Conservation (phyloP, 169 alveolate species). For the Babesia sp. region DNA sequence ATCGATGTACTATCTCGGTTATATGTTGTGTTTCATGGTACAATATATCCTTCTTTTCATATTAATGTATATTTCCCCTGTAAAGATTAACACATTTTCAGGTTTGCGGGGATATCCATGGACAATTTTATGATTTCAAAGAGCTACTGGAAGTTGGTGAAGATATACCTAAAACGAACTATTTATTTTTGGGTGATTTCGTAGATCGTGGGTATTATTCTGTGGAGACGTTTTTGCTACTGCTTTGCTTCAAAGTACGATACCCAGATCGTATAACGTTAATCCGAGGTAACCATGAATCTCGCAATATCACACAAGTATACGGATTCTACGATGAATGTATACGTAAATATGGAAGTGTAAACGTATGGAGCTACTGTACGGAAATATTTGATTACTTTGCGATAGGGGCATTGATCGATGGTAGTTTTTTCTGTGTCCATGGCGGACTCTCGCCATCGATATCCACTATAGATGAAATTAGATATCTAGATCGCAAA, state of each 20-base stretch:
- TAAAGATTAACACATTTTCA: no score
- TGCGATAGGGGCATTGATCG: conserved; percentile 95
- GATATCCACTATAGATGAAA: conserved; percentile 90
- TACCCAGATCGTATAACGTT: conserved; percentile 95
- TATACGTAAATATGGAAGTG: conserved; percentile 96
- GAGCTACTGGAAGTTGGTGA: conserved; percentile 89
- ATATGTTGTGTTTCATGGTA: no score
- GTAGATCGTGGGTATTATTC: conserved; percentile 99
- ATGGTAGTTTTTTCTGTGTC: conserved; percentile 94
- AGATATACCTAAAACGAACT: conserved; percentile 88
- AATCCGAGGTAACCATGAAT: conserved; percentile 98
- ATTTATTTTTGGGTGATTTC: conserved; percentile 98
- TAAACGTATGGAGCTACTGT: conserved; percentile 96
- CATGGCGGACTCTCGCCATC: conserved; percentile 99
- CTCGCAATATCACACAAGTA: conserved; percentile 96
- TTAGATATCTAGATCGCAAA: conserved; percentile 91
- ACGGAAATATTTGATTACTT: conserved; percentile 98
- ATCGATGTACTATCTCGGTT: no score
- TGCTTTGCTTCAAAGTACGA: conserved; percentile 94
- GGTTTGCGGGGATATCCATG: conserved; percentile 97
- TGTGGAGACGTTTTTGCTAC: conserved; percentile 97
- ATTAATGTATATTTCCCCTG: no score
- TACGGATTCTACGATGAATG: conserved; percentile 99
- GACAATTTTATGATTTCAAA: conserved; percentile 93
- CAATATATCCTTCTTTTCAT: no score